Base-by-base conservation (phyloP, 768 basidiomycete genomes). In the Neoboletus magnificus region DNA sequence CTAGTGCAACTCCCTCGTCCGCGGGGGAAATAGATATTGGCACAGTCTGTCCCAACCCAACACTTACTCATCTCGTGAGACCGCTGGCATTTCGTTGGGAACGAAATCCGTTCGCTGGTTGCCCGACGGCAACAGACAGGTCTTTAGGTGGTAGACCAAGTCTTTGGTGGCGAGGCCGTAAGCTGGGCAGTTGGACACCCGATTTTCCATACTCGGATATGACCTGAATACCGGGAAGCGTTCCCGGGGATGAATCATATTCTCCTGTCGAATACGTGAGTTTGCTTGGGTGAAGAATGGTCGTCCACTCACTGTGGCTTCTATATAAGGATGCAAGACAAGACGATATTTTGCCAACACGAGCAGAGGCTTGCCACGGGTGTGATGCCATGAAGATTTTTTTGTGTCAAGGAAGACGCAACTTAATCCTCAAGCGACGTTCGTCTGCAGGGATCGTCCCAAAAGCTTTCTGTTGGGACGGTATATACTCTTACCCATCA, bases 121-220 rank as follows among this genome's bases (percentile, higher is more conserved):
- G 15, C 22, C 11, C 22, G 0, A 40, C 47, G 1, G 56, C 44
- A 13, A 20, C 41, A 18, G 35, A 45, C 32, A 0, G 18, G 9
- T 20, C 29, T 10, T 29, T 15, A 23, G 41, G n/a, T 25, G 60
- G 35, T 70, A 71, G 74, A 35, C 77, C 80, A 1, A 75, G 74
- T 0, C 56, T 82, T 18, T 82, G 81, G 81, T 67, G 66, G 66
- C 51, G 68, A 6, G 66, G 57, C 1, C 54, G 23, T 15, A 68
- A 54, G 32, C 44, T 67, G 27, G 39, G 3, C 32, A 67, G 62
- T 16, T 67, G 66, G 66, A 25, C 61, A 18, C 66, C 66, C 10
- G 47, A 58, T 37, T 10, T 16, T 32, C 29, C 51, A 6, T 30
- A 35, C 50, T 44, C 25, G 22, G 40, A 56, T 22, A 13, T 49